Percentiles rank a stretch among this genome's conserved stretches.
These are phyloP conservation scores for Saturnispora saitoi DNA, from an alignment of 805 yeast species.

Conservation along the genomic window DNA sequence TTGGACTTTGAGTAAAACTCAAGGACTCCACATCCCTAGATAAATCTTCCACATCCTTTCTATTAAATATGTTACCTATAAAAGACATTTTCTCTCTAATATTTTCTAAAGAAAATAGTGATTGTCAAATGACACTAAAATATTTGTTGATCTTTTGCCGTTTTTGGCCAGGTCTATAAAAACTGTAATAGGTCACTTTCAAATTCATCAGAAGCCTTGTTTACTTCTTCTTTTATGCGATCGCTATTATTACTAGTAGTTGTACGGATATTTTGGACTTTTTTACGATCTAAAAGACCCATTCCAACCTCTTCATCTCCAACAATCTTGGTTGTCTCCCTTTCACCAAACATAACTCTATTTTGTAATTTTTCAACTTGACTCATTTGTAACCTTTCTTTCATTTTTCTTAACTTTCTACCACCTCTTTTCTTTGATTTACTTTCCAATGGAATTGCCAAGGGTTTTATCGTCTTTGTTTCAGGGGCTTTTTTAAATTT, in stretches of 20 bases:
- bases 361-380: slow-evolving; percentile 79
- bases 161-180: slow-evolving; percentile 1
- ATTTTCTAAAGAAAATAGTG: neutral
- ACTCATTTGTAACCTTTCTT: slow-evolving; percentile 72
- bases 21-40: slow-evolving; percentile 29
- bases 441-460: slow-evolving; percentile 65
- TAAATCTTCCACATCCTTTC: slow-evolving; percentile 26
- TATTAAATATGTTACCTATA: slow-evolving; percentile 24
- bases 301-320: slow-evolving; percentile 77
- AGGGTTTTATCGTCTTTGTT: slow-evolving; percentile 53
- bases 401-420: slow-evolving; percentile 64
- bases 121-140: neutral
- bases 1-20: slow-evolving; percentile 24
- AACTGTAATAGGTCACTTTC: slow-evolving; percentile 4
- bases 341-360: slow-evolving; percentile 72
- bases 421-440: slow-evolving; percentile 86
- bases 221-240: slow-evolving; percentile 11
- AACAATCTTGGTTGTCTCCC: slow-evolving; percentile 54
- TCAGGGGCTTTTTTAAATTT: slow-evolving; percentile 76
- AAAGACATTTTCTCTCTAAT: slow-evolving; percentile 18
- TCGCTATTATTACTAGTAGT: slow-evolving; percentile 10
- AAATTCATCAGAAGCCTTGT: neutral
- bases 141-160: slow-evolving; percentile 15
- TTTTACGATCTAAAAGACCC: slow-evolving; percentile 50
- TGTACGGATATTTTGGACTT: slow-evolving; percentile 16